Percentiles rank a stretch among this genome's conserved stretches.
phyloP scores from a whole-genome alignment of 192 early-diverging fungal genomes.

The Coemansia sp. region DNA sequence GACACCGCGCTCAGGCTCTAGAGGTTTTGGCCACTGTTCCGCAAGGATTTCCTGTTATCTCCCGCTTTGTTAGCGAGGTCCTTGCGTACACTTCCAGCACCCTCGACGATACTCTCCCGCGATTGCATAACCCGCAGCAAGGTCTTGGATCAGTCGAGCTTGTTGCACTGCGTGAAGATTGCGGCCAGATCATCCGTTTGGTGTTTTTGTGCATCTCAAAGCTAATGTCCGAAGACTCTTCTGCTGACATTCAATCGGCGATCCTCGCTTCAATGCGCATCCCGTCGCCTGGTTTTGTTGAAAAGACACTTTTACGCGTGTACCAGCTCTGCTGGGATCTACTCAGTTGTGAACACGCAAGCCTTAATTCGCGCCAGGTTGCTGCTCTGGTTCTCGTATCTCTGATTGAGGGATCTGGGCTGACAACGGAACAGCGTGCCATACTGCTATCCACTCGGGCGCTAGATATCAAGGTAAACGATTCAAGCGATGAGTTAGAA shows the following conservation, averaged over 20 bases:
- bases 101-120: constrained; percentile 18
- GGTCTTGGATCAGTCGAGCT: constrained; percentile 38
- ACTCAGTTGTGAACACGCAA: constrained; percentile 28
- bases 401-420: constrained; percentile 43
- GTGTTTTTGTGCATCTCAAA: constrained; percentile 44
- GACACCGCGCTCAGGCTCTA: constrained; percentile 37
- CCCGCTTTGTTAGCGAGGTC: constrained; percentile 31
- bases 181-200: constrained; percentile 40
- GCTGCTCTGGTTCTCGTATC: constrained; percentile 46
- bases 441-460: constrained; percentile 20
- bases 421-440: constrained; percentile 17
- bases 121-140: constrained; percentile 10
- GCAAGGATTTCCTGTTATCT: constrained; percentile 26
- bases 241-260: constrained; percentile 9
- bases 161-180: constrained; percentile 33
- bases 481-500: background rate
- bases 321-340: constrained; percentile 40
- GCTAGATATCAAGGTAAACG: constrained; percentile 21
- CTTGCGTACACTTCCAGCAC: constrained; percentile 23
- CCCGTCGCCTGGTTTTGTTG: constrained; percentile 26
- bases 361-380: constrained; percentile 45
- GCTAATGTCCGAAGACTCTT: constrained; percentile 14
- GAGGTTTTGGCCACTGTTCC: constrained; percentile 35
- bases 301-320: constrained; percentile 21
- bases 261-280: constrained; percentile 40